Conservation (phyloP, 2,329 filamentous ascomycete genomes). For the Epichloe hybrida region DNA sequence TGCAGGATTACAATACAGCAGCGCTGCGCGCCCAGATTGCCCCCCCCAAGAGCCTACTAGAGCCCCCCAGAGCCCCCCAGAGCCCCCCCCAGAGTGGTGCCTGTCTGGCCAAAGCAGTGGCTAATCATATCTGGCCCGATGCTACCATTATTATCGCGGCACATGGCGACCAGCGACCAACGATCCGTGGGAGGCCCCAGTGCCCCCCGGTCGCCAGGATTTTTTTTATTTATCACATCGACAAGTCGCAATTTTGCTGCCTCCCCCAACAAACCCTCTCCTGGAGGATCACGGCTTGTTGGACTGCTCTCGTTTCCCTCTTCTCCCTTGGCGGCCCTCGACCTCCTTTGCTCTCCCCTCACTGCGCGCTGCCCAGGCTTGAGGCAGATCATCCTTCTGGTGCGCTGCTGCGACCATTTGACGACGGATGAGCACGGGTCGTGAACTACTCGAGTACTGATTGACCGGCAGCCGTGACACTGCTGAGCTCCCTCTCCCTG, state of each 20-base stretch:
- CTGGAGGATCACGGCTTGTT: constrained; percentile 1
- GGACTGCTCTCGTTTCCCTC: constrained; percentile 2
- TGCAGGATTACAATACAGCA: no score
- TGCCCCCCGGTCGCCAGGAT: not conserved
- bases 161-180: not conserved
- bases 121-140: not conserved
- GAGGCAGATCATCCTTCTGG: constrained; percentile 4
- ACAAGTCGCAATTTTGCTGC: constrained; percentile 1
- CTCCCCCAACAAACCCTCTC: constrained; percentile 1
- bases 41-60: no score
- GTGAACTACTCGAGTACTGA: not conserved
- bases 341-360: constrained; percentile 5
- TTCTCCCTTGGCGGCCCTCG: constrained; percentile 7
- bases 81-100: no score
- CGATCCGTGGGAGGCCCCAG: not conserved
- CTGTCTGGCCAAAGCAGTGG: not conserved
- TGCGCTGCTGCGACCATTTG: not conserved
- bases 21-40: no score
- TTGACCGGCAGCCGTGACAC: constrained; percentile 3
- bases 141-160: not conserved
- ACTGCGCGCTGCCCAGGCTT: constrained; percentile 1
- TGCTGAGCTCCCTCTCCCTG: constrained; percentile 3
- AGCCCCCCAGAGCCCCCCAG: no score
- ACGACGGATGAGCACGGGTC: constrained; percentile 5
- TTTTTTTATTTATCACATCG: constrained; percentile 1